Conservation (phyloP, 495 filamentous ascomycete genomes). For the Lineolata rhizophorae region DNA sequence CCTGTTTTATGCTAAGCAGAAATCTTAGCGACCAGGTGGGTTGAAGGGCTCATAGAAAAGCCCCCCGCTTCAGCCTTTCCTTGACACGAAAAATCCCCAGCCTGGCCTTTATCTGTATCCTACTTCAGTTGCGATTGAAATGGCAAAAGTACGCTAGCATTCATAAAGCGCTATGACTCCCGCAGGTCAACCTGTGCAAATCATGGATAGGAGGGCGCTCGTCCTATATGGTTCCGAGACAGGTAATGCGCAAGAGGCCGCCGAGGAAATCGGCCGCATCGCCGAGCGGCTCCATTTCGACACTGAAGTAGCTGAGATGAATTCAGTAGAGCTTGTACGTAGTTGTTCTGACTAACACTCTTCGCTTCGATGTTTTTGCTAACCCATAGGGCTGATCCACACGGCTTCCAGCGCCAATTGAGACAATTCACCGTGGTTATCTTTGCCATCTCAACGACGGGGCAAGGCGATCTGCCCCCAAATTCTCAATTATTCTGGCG, state of each 20-base stretch:
- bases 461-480: conserved; percentile 75
- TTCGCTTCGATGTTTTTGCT: no score
- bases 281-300: conserved; percentile 54
- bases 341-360: not conserved
- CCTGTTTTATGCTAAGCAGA: no score
- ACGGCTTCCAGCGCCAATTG: conserved; percentile 22
- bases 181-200: not conserved
- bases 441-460: conserved; percentile 74
- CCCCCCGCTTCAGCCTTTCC: no score
- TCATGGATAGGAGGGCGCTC: conserved; percentile 35
- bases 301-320: conserved; percentile 52
- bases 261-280: conserved; percentile 55
- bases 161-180: no score
- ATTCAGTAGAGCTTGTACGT: conserved; percentile 53
- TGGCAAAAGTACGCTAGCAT: no score
- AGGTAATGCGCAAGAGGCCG: conserved; percentile 75
- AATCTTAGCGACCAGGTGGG: no score
- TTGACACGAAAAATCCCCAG: no score
- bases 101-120: no score
- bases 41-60: no score
- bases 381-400: no score
- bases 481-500: conserved; percentile 74
- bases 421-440: conserved; percentile 38
- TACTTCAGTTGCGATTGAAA: no score
- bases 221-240: conserved; percentile 90